A percentile compares a stretch with the other conserved stretches of the same genome.
Evolutionary conservation across 2,329 filamentous ascomycete genomes (phyloP).

Genomic region (Geosmithia flava): DNA sequence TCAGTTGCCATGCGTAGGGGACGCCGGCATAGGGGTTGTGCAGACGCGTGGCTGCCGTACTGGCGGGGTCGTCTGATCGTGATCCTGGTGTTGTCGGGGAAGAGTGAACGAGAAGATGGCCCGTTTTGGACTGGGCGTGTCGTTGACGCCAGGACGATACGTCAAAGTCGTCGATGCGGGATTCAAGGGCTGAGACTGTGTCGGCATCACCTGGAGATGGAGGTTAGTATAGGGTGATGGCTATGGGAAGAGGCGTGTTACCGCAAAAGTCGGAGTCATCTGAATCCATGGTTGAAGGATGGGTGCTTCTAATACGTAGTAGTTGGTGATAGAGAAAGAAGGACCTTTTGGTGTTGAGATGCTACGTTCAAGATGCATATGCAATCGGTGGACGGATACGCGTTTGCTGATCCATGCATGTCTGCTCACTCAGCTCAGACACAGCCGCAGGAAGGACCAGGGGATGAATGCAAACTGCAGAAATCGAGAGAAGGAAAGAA

Average conservation of each 20-base stretch:
- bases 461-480: background rate
- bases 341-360: no score
- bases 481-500: background rate
- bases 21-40: slow-evolving; percentile 49
- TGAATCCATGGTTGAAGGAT: slow-evolving; percentile 18
- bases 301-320: background rate
- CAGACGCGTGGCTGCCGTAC: slow-evolving; percentile 14
- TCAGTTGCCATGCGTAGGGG: slow-evolving; percentile 46
- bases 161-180: slow-evolving; percentile 38
- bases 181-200: slow-evolving; percentile 31
- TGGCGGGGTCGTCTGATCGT: background rate
- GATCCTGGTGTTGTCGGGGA: slow-evolving; percentile 5
- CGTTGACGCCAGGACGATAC: slow-evolving; percentile 27
- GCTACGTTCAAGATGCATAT: no score
- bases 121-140: slow-evolving; percentile 11
- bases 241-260: slow-evolving; percentile 14
- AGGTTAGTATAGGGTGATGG: no score
- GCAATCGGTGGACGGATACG: background rate
- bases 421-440: background rate
- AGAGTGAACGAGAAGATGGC: slow-evolving; percentile 10
- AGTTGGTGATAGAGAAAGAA: background rate
- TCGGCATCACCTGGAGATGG: slow-evolving; percentile 38
- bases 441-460: background rate
- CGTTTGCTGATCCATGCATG: background rate
- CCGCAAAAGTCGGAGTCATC: slow-evolving; percentile 47